A percentile compares a stretch with the other conserved stretches of the same genome.
These are phyloP conservation scores for Pedinophyceae sp. DNA, from an alignment of 139 green algal genomes.

Conservation along the genomic window DNA sequence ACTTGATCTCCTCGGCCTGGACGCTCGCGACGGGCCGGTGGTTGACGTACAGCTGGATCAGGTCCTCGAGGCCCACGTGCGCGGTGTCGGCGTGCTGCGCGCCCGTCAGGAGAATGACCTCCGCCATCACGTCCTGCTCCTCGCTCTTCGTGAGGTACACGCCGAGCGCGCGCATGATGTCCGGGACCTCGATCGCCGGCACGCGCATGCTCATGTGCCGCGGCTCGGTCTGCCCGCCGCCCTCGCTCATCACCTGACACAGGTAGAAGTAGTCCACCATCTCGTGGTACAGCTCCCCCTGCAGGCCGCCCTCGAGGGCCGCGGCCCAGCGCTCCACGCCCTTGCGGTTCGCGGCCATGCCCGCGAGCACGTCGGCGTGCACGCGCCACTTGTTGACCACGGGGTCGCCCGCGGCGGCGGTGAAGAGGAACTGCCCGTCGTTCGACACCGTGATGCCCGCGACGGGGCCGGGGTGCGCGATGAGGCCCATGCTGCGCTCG, in stretches of 20 bases:
- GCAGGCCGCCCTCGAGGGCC: slow-evolving; percentile 22
- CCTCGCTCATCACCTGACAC: slow-evolving; percentile 27
- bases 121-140: slow-evolving; percentile 18
- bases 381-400: slow-evolving; percentile 39
- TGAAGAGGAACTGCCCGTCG: slow-evolving; percentile 46
- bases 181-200: slow-evolving; percentile 23
- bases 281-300: slow-evolving; percentile 31
- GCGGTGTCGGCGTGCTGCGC: slow-evolving; percentile 8
- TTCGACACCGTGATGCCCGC: slow-evolving; percentile 24
- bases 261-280: slow-evolving; percentile 49
- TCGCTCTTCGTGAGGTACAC: slow-evolving; percentile 45
- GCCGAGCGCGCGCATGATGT: slow-evolving; percentile 46
- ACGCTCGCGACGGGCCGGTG: slow-evolving; percentile 28
- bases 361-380: slow-evolving; percentile 4
- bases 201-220: slow-evolving; percentile 3
- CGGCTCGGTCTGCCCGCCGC: slow-evolving; percentile 23
- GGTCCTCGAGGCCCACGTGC: slow-evolving; percentile 21
- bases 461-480: slow-evolving; percentile 48
- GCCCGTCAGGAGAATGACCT: slow-evolving; percentile 20
- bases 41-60: slow-evolving; percentile 47
- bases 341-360: slow-evolving; percentile 6
- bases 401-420: slow-evolving; percentile 24
- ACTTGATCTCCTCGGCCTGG: too few relatives aligned
- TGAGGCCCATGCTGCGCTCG: slow-evolving; percentile 34
- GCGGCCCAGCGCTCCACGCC: slow-evolving; percentile 14